Evolutionary conservation across 345 rosid species (phyloP), one percentile per base, ranked within the genome.

Genomic region (Cardiospermum halicacabum): DNA sequence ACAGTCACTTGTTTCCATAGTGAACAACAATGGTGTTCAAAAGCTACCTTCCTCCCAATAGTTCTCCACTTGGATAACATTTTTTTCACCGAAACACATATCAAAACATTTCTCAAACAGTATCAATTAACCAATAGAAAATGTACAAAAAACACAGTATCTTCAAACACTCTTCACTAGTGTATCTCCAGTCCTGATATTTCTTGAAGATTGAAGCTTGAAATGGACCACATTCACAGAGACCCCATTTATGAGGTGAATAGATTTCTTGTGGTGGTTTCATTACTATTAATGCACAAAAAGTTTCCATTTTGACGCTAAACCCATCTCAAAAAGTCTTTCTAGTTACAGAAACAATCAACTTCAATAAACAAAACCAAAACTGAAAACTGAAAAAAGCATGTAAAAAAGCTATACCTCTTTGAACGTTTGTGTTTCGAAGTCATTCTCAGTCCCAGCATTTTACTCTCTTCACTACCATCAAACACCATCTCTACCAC

Each of bases 361-460:
- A 59, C 54, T 58, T 77, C 60, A 59, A 53, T 58, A 74, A 70
- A 53, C 60, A 62, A 30, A 48, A 13, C 56, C 37, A 72, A 56
- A 49, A 72, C 48, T 62, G 51, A 72, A 74, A 78, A 61, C 50
- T 36, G 72, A 66, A 74, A 60, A 68, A 70, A 70, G 32, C 67
- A 53, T 48, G 6, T 64, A 40, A 40, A n/a, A n/a, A n/a, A 63
- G 57, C 37, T 74, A n/a, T n/a, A 94, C 99, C 99, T 94, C 78
- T 87, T 85, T 61, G 96, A 85, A 79, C 97, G 95, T 77, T 83
- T 84, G 84, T 94, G 95, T 53, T 62, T 65, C 12, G 80, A 62
- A 58, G 70, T 72, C 80, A 76, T 62, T 69, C 80, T 82, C 75
- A 76, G 55, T 57, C 85, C 93, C 77, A 82, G 55, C 79, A 80